Conservation (phyloP, 2,329 filamentous ascomycete genomes). For the Acephala macrosclerotiorum region DNA sequence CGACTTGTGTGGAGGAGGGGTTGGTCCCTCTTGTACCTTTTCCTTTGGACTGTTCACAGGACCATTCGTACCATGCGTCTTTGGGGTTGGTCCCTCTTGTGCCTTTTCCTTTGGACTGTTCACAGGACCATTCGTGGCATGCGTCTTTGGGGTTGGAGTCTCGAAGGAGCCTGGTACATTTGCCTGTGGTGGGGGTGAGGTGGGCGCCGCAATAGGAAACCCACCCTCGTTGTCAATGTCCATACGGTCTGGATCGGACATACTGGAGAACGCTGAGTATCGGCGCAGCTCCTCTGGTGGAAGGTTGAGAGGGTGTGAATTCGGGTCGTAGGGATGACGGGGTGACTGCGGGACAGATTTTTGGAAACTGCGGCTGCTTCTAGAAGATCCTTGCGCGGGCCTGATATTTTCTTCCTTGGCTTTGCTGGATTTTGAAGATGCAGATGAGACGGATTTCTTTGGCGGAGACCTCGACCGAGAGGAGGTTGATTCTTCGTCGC, state of each 20-base stretch:
- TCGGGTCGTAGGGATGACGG: constrained; percentile 61
- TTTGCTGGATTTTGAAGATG: constrained; percentile 36
- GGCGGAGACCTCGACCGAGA: constrained; percentile 40
- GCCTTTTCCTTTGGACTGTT: constrained; percentile 47
- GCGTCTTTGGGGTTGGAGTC: constrained; percentile 54
- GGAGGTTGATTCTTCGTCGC: constrained; percentile 38
- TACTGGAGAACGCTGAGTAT: constrained; percentile 70
- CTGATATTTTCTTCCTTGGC: constrained; percentile 40
- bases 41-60: constrained; percentile 36
- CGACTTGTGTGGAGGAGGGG: constrained; percentile 76
- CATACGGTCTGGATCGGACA: constrained; percentile 68
- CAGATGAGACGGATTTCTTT: constrained; percentile 39
- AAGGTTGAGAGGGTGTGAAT: constrained; percentile 88
- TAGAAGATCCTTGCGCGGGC: constrained; percentile 38
- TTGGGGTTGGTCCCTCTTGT: constrained; percentile 70
- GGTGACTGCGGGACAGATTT: constrained; percentile 38
- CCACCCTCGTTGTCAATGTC: constrained; percentile 73
- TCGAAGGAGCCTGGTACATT: constrained; percentile 51
- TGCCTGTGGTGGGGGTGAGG: constrained; percentile 61
- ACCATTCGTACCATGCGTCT: no score
- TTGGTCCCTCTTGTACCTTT: constrained; percentile 64
- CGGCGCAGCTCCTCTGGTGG: constrained; percentile 88
- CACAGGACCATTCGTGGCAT: constrained; percentile 46
- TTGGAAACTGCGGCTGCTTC: constrained; percentile 40
- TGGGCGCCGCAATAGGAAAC: constrained; percentile 51